phyloP scores from a whole-genome alignment of 495 filamentous ascomycete genomes.

The Penicillium flavigenum region DNA sequence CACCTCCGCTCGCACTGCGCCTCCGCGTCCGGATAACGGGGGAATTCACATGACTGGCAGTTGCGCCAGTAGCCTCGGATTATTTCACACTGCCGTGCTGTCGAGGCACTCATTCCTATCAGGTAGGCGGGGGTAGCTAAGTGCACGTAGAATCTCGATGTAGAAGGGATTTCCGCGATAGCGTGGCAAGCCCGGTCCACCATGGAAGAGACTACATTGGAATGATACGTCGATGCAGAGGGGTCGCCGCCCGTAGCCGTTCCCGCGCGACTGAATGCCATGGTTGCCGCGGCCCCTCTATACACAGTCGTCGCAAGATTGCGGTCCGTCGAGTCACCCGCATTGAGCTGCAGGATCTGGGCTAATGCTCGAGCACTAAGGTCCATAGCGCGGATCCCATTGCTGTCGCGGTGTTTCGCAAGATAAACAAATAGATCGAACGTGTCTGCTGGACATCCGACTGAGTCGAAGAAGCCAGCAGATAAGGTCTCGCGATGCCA shows the following conservation, averaged over 20 bases:
- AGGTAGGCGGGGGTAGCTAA: slow-evolving; percentile 30
- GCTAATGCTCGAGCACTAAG: slow-evolving; percentile 26
- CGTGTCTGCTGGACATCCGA: slow-evolving; percentile 34
- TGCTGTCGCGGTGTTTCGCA: slow-evolving; percentile 16
- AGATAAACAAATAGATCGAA: slow-evolving; percentile 33
- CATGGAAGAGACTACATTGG: slow-evolving; percentile 19
- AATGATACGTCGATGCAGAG: slow-evolving; percentile 6
- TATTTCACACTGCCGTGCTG: slow-evolving; percentile 25
- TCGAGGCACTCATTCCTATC: slow-evolving; percentile 25
- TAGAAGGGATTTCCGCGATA: slow-evolving; percentile 23
- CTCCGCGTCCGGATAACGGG: slow-evolving; percentile 34
- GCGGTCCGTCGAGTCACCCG: slow-evolving; percentile 12
- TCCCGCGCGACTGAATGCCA: slow-evolving; percentile 23
- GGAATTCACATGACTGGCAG: slow-evolving; percentile 30
- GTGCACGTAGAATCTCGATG: slow-evolving; percentile 33
- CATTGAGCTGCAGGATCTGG: slow-evolving; percentile 21
- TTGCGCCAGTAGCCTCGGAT: slow-evolving; percentile 31
- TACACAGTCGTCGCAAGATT: slow-evolving; percentile 28
- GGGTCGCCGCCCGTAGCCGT: neutral
- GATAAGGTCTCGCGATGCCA: slow-evolving; percentile 34
- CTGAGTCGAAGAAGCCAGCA: slow-evolving; percentile 28
- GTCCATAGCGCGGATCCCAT: slow-evolving; percentile 12
- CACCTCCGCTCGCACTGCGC: slow-evolving; percentile 30
- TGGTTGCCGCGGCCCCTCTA: slow-evolving; percentile 30
- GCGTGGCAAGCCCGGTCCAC: slow-evolving; percentile 27